Conservation (phyloP, 1,284 basidiomycete genomes). For the Violaceomyces palustris region DNA sequence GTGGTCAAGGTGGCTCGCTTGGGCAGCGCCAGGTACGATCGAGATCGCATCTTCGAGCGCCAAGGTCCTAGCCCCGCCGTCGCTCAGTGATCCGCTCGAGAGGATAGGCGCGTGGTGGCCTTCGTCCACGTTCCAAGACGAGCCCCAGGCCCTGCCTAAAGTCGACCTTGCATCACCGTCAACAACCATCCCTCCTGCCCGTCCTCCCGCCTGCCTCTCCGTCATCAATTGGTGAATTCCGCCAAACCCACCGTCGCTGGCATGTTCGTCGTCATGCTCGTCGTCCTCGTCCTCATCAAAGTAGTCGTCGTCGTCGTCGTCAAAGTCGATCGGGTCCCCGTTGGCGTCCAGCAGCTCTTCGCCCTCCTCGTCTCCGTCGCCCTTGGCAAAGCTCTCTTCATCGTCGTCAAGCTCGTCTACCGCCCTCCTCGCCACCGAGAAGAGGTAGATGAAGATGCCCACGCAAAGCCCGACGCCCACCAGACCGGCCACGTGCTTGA, state of each 20-base stretch:
- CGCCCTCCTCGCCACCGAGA: slow-evolving; percentile 70
- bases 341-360: slow-evolving; percentile 10
- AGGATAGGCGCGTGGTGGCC: too few relatives aligned
- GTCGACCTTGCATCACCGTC: too few relatives aligned
- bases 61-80: too few relatives aligned
- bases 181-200: too few relatives aligned
- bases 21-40: too few relatives aligned
- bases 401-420: slow-evolving; percentile 65
- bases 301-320: slow-evolving; percentile 12
- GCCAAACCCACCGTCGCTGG: slow-evolving; percentile 3
- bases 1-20: too few relatives aligned
- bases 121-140: too few relatives aligned
- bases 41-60: too few relatives aligned
- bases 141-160: too few relatives aligned
- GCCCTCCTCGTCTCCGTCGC: slow-evolving; percentile 13
- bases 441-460: slow-evolving; percentile 71
- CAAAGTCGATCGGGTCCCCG: slow-evolving; percentile 6
- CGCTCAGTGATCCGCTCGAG: too few relatives aligned
- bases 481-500: slow-evolving; percentile 65
- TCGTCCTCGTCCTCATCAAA: background rate
- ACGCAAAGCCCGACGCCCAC: slow-evolving; percentile 68
- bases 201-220: too few relatives aligned
- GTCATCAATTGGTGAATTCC: too few relatives aligned
- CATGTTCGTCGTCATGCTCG: slow-evolving; percentile 2
- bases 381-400: slow-evolving; percentile 3